Base-by-base conservation (phyloP, 345 rosid genomes). In the Eucalyptus marginata region DNA sequence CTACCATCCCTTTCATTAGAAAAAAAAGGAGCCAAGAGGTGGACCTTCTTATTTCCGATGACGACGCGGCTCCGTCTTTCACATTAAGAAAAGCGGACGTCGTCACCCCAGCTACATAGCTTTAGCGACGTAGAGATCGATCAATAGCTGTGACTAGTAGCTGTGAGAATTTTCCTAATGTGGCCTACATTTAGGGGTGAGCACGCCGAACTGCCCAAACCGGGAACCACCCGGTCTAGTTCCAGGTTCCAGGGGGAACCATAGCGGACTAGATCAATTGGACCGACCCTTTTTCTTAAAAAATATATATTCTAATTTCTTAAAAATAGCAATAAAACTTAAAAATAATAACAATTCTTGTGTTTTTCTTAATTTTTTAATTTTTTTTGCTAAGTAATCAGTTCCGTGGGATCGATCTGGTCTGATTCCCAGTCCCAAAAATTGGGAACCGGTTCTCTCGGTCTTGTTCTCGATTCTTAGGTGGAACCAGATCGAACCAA, bases 191-290 rank as follows among this genome's bases (percentile, higher is more conserved):
- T 52, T 52, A 20, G 58, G 22, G 22, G 5, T 18, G 58, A 52
- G 25, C 58, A 52, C 0, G 1, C 5, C 2, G 1, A 7, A 52
- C 22, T 0, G 2, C 5, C 4, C 25, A 0, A 18, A 18, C 3
- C 0, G 5, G 10, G 22, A 18, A 18, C 1, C 0, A 2, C 58
- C 0, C 1, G 0, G 5, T 20, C 7, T 18, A 0, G 5, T 7
- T 52, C 5, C 0, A 0, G 2, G 2, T 52, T 52, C 2, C 1
- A 0, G 0, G 24, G 25, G 8, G 58, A 7, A 52, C 0, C 1
- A 0, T 0, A 52, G 24, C 4, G 0, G 0, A 52, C 25, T 0
- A 1, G 1, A 52, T 10, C 58, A 52, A 52, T 1, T 0, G 10
- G 2, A 18, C 4, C 1, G 0, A 18, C 24, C 58, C 0, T 3